Base-by-base conservation (phyloP, 2,329 filamentous ascomycete genomes). In the Arthroderma sp. region DNA sequence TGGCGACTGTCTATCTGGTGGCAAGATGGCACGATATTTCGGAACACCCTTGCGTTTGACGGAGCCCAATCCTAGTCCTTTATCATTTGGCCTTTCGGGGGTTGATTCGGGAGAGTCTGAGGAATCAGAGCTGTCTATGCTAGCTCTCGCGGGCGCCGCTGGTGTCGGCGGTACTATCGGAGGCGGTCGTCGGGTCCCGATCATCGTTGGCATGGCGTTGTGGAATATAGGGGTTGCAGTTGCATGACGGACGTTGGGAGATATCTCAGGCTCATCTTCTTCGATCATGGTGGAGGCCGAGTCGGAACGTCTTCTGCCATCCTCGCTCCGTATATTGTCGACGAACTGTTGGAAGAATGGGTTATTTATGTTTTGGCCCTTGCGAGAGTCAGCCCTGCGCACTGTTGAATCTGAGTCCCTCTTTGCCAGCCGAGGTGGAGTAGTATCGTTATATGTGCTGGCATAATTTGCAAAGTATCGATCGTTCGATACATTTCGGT, bases 11-110 rank as follows among this genome's bases (percentile, higher is more conserved):
- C 78, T 55, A 2, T 73, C 75, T 0, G 82, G 77, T 5, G 84
- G 80, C 53, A 83, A 78, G 2, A 85, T 75, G 1, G 81, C 80
- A 56, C 76, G 76, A 64, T 83, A 84, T 52, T 79, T 66, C 52
- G 67, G 65, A 1, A 65, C 58, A 19, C 59, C 60, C 41, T 66
- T 66, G 35, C 64, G 64, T 28, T 54, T 54, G 9, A 51, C 33
- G 19, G 47, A 33, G 13, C 52, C 37, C 15, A 41, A n/a, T 4
- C 52, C 37, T 13, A 8, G 25, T n/a, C 33, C 13, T 17, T 51
- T 51, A n/a, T 51, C 25, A 5, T 51, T 51, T 33, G 47, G 47
- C 15, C 47, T 33, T 17, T 33, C 15, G 1, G 47, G 47, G 6
- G 58, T 41, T 41, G 49, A 17, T 9, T 37, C n/a, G 13, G 28